These are phyloP conservation scores for Ramalina peruviana DNA, from an alignment of 495 filamentous ascomycete genomes.

Conservation along the genomic window DNA sequence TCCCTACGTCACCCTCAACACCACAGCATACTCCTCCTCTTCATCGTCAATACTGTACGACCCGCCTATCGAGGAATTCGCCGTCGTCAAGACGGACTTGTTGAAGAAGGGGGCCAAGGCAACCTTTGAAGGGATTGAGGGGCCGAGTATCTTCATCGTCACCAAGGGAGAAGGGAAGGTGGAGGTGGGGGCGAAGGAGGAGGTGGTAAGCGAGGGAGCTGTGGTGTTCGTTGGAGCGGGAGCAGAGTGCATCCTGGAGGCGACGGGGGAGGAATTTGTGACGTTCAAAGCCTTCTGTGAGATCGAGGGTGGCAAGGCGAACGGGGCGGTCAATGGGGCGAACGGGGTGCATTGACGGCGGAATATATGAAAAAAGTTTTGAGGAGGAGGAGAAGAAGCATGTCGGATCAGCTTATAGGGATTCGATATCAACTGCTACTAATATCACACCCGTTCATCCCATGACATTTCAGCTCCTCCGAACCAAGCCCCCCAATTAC, in stretches of 20 bases:
- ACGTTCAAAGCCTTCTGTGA: slow-evolving; percentile 96
- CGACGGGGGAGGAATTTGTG: slow-evolving; percentile 47
- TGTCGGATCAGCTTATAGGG: not conserved
- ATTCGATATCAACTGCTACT: too few relatives aligned
- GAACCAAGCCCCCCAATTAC: too few relatives aligned
- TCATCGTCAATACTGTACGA: slow-evolving; percentile 67
- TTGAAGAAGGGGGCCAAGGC: slow-evolving; percentile 58
- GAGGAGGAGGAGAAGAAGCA: not conserved
- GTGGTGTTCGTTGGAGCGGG: slow-evolving; percentile 91
- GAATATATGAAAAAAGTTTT: too few relatives aligned
- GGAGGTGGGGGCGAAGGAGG: slow-evolving; percentile 60
- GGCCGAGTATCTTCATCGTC: slow-evolving; percentile 86
- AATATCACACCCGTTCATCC: too few relatives aligned
- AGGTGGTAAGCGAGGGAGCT: slow-evolving; percentile 63
- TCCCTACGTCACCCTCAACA: slow-evolving; percentile 58
- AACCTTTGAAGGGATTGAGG: slow-evolving; percentile 72
- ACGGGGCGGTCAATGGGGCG: slow-evolving; percentile 30
- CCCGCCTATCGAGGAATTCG: slow-evolving; percentile 94
- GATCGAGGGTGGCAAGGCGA: slow-evolving; percentile 46
- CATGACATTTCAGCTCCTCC: too few relatives aligned
- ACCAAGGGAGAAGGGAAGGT: slow-evolving; percentile 71
- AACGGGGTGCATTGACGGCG: not conserved
- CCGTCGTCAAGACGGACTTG: slow-evolving; percentile 69
- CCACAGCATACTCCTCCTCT: slow-evolving; percentile 57
- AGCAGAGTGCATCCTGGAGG: slow-evolving; percentile 68